A percentile compares a stretch with the other conserved stretches of the same genome.
Conservation (phyloP, 805 yeast genomes). For the Vanderwaltozyma yarrowii region DNA sequence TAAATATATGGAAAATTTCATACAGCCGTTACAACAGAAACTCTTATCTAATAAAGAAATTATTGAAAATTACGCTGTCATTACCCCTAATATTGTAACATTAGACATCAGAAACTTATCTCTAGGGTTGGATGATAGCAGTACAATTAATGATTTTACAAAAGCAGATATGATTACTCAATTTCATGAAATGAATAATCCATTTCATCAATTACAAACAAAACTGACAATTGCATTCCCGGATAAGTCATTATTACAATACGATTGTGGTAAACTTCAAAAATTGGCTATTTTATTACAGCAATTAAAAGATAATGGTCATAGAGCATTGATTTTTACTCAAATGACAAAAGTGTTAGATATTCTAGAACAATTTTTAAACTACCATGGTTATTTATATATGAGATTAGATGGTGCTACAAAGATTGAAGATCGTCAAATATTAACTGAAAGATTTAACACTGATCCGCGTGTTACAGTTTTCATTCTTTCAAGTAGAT, state of each 20-base stretch:
- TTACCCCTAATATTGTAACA: conserved; percentile 80
- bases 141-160: conserved; percentile 20
- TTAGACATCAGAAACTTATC: conserved; percentile 49
- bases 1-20: conserved; percentile 23
- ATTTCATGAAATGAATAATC: conserved; percentile 29
- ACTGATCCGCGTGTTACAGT: conserved; percentile 79
- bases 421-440: conserved; percentile 91
- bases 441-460: conserved; percentile 86
- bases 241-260: conserved; percentile 82
- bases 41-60: conserved; percentile 34
- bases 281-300: conserved; percentile 66
- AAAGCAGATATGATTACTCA: conserved; percentile 13
- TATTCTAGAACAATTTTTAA: conserved; percentile 83
- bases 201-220: conserved; percentile 75
- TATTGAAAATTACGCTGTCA: conserved; percentile 69
- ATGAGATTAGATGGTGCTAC: conserved; percentile 97
- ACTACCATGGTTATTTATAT: conserved; percentile 88
- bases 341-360: conserved; percentile 98
- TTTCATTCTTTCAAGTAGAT: conserved; percentile 86
- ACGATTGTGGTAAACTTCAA: conserved; percentile 95
- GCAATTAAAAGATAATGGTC: conserved; percentile 76
- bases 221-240: conserved; percentile 91
- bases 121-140: conserved; percentile 19
- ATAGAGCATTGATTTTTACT: conserved; percentile 88
- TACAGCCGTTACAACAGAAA: conserved; percentile 35